Evolutionary conservation across 2,329 filamentous ascomycete genomes (phyloP).

Genomic region (Coniochaeta hoffmannii): DNA sequence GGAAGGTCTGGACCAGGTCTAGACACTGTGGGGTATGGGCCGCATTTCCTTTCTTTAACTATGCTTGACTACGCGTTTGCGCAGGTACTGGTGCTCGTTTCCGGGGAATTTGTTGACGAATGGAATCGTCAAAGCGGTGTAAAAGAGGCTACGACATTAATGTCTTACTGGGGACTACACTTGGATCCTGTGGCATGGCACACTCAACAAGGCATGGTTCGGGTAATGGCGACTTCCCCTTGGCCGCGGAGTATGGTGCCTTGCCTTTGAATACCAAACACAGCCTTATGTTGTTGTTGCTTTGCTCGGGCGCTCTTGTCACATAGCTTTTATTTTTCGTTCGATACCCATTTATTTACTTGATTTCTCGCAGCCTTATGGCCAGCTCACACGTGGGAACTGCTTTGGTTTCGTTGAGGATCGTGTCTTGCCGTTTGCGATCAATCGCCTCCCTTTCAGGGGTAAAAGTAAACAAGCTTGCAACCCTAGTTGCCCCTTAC

Average conservation of each 20-base stretch:
- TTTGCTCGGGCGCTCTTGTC: not conserved
- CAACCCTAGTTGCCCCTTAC: no score
- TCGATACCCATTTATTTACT: slow-evolving; percentile 1
- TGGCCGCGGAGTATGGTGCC: not conserved
- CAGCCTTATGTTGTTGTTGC: not conserved
- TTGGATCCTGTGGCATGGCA: not conserved
- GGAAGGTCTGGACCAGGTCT: slow-evolving; percentile 52
- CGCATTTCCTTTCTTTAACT: not conserved
- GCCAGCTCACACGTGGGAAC: not conserved
- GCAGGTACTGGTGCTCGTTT: not conserved
- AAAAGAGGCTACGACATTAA: not conserved
- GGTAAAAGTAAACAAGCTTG: not conserved
- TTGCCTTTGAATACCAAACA: not conserved
- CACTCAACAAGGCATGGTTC: not conserved
- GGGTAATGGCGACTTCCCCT: not conserved
- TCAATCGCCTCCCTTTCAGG: not conserved
- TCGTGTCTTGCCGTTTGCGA: not conserved
- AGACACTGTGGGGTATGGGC: not conserved
- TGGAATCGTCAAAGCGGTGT: not conserved
- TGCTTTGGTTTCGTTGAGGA: no score
- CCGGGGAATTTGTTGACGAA: not conserved
- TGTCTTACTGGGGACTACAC: not conserved
- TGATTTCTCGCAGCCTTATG: not conserved
- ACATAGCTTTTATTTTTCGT: not conserved
- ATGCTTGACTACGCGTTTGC: not conserved